A percentile compares a stretch with the other conserved stretches of the same genome.
Evolutionary conservation across 148 eudicot species (phyloP).

Genomic region (Linanthus parryae): DNA sequence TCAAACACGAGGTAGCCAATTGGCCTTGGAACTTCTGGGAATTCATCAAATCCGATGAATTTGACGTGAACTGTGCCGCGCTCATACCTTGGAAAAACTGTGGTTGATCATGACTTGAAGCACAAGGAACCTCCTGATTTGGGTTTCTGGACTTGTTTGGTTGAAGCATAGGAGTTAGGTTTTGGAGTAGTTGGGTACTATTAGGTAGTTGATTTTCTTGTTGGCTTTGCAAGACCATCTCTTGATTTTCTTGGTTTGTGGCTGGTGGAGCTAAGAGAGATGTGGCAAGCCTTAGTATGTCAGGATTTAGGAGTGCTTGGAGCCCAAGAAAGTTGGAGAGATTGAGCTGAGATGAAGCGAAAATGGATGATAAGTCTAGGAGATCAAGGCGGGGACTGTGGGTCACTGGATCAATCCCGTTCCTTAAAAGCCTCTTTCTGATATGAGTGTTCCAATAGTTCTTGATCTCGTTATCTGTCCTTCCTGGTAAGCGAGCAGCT

Average conservation of each 20-base stretch:
- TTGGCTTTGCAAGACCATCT: conserved; percentile 9
- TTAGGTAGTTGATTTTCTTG: conserved; percentile 16
- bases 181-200: conserved; percentile 9
- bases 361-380: conserved; percentile 61
- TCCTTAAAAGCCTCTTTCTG: conserved; percentile 65
- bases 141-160: too few relatives aligned
- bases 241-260: conserved; percentile 2
- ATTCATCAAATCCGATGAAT: too few relatives aligned
- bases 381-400: conserved; percentile 90
- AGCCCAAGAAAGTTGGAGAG: conserved; percentile 24
- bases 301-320: conserved; percentile 36
- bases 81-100: too few relatives aligned
- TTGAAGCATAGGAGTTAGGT: conserved; percentile 11
- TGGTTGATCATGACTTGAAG: too few relatives aligned
- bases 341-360: conserved; percentile 31
- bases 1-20: not conserved
- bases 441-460: conserved; percentile 98
- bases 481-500: conserved; percentile 89
- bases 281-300: conserved; percentile 15
- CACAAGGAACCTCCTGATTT: too few relatives aligned
- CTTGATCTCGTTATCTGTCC: conserved; percentile 92
- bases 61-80: too few relatives aligned
- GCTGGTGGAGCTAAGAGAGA: conserved; percentile 10
- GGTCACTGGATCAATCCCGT: conserved; percentile 96
- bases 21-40: too few relatives aligned